Conservation (phyloP, 345 rosid genomes). For the Eucalyptus erythrocorys region DNA sequence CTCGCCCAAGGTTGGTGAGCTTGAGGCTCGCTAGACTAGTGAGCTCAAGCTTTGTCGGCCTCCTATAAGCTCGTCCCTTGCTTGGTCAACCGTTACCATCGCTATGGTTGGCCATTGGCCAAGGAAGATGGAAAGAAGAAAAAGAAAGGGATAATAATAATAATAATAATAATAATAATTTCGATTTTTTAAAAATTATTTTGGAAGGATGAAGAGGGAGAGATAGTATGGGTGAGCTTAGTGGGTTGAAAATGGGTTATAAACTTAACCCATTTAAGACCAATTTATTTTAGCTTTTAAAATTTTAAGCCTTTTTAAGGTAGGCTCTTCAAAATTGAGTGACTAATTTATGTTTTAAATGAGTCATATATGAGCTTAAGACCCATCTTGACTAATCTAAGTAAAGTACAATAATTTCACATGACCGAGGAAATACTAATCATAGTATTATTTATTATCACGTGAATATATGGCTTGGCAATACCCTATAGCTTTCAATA, state of each 20-base stretch:
- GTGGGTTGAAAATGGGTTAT: background rate
- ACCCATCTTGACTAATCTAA: no score
- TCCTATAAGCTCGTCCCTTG: fast-evolving
- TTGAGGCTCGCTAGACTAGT: fast-evolving
- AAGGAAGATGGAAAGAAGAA: background rate
- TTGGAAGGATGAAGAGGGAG: background rate
- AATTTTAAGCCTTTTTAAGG: background rate
- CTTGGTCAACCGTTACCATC: fast-evolving
- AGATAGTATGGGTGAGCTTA: background rate
- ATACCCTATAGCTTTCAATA: background rate
- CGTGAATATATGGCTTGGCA: background rate
- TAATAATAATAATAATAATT: no score
- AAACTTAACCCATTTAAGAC: no score
- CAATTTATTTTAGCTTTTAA: no score
- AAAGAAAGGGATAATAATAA: no score
- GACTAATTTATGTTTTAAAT: no score
- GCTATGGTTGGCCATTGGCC: background rate
- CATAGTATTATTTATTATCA: background rate
- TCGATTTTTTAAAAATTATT: no score
- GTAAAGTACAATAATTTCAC: background rate
- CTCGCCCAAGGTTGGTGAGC: fast-evolving
- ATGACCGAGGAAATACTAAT: no score
- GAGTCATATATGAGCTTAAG: no score
- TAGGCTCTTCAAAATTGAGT: background rate
- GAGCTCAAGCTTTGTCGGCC: fast-evolving